Conservation (phyloP, 495 filamentous ascomycete species). For the Clavariopsis aquatica region DNA sequence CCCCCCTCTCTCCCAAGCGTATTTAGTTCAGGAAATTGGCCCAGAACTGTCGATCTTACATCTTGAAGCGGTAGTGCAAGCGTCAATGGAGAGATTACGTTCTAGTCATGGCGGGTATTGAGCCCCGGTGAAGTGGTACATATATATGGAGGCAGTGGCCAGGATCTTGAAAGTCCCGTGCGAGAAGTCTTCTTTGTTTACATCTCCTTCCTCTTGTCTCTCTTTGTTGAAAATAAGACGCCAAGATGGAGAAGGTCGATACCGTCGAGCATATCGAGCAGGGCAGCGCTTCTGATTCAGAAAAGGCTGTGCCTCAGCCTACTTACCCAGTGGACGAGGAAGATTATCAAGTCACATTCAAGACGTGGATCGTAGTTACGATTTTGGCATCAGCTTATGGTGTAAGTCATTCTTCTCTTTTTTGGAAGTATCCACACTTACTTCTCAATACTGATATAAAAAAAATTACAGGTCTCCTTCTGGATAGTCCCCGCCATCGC, state of each 20-base stretch:
- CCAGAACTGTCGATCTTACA: not conserved
- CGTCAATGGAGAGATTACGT: not conserved
- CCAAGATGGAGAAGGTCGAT: constrained; percentile 12
- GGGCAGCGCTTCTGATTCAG: not conserved
- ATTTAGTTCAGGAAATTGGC: not conserved
- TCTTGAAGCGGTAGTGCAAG: not conserved
- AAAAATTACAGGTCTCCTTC: constrained; percentile 29
- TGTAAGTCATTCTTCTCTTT: constrained; percentile 3
- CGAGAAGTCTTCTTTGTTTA: not conserved
- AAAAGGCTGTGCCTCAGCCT: constrained; percentile 7
- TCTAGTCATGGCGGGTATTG: not conserved
- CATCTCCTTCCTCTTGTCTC: not conserved
- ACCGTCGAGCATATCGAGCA: constrained; percentile 4
- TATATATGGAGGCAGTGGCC: not conserved
- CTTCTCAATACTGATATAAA: constrained; percentile 13
- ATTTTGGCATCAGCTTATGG: constrained; percentile 16
- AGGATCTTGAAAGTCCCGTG: not conserved
- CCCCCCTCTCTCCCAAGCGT: too few relatives aligned
- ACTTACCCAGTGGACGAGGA: constrained; percentile 6
- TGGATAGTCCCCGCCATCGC: constrained; percentile 20
- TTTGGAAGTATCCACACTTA: too few relatives aligned
- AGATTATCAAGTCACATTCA: constrained; percentile 25
- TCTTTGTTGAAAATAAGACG: not conserved
- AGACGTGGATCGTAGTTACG: constrained; percentile 31
- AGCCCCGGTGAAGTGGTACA: not conserved